Percentiles rank a stretch among this genome's conserved stretches.
Evolutionary conservation across 495 filamentous ascomycete species (phyloP).

Genomic region (Daldinia caldariorum): DNA sequence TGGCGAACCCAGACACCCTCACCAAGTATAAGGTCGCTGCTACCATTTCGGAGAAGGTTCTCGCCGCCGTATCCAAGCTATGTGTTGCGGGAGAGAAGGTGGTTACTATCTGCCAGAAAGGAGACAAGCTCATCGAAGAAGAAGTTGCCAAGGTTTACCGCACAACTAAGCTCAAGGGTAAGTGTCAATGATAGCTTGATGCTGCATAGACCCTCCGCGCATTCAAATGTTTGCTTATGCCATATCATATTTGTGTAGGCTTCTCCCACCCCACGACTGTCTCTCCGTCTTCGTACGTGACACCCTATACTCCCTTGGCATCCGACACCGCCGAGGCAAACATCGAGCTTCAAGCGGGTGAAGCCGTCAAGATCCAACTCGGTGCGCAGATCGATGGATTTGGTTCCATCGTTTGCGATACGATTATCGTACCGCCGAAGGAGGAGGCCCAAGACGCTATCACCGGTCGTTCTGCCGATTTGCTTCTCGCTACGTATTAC

Average conservation of each 20-base stretch:
- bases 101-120: conserved; percentile 89
- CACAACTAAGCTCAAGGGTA: conserved; percentile 98
- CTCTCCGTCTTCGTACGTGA: conserved; percentile 93
- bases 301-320: conserved; percentile 91
- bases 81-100: conserved; percentile 90
- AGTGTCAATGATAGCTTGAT: conserved; percentile 24
- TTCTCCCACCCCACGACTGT: conserved; percentile 94
- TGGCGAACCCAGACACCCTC: conserved; percentile 95
- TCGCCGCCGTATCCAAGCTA: conserved; percentile 83
- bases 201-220: background rate
- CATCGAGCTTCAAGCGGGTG: conserved; percentile 78
- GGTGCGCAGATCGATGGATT: conserved; percentile 98
- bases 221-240: conserved; percentile 32
- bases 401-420: conserved; percentile 95
- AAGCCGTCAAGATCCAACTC: conserved; percentile 93
- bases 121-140: conserved; percentile 93
- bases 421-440: conserved; percentile 73
- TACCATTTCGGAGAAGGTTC: conserved; percentile 91
- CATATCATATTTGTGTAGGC: conserved; percentile 59
- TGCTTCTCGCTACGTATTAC: conserved; percentile 90
- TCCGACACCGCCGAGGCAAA: conserved; percentile 86
- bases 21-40: conserved; percentile 99
- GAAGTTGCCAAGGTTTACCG: conserved; percentile 96
- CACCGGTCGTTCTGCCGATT: conserved; percentile 79
- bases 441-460: conserved; percentile 67